A percentile compares a stretch with the other conserved stretches of the same genome.
phyloP scores from a whole-genome alignment of 306 rosid species.

The Cercis canadensis region DNA sequence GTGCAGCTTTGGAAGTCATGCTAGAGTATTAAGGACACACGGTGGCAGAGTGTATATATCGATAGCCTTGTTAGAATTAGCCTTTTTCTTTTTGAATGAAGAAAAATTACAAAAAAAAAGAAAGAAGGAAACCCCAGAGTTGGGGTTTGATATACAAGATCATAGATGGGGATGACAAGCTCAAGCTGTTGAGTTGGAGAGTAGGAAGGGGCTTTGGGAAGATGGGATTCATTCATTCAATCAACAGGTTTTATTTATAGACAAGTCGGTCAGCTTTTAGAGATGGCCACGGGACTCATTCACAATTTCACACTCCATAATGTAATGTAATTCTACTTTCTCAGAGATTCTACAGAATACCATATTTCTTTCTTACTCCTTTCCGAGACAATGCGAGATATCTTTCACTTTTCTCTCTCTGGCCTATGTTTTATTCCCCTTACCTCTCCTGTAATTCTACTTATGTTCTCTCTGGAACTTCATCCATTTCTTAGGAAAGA shows the following conservation, averaged over 20 bases:
- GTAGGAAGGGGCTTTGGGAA: slow-evolving; percentile 31
- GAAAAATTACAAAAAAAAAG: not conserved
- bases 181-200: slow-evolving; percentile 28
- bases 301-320: not conserved
- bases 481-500: not conserved
- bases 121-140: not conserved
- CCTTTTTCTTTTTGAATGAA: not conserved
- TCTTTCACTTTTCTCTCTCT: too few relatives aligned
- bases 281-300: slow-evolving; percentile 13
- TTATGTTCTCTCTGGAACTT: not conserved
- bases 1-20: not conserved
- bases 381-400: too few relatives aligned
- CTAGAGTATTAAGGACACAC: slow-evolving; percentile 18
- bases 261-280: slow-evolving; percentile 42
- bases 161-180: slow-evolving; percentile 26
- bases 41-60: slow-evolving; percentile 45
- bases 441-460: too few relatives aligned
- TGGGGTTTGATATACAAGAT: slow-evolving; percentile 33
- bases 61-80: slow-evolving; percentile 16
- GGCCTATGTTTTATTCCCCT: too few relatives aligned
- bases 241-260: slow-evolving; percentile 24
- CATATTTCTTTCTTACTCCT: not conserved
- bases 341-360: slow-evolving; percentile 12
- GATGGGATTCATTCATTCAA: slow-evolving; percentile 39
- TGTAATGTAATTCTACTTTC: slow-evolving; percentile 21